Conservation (phyloP, 208 protist genomes). For the Leishmania turanica region DNA sequence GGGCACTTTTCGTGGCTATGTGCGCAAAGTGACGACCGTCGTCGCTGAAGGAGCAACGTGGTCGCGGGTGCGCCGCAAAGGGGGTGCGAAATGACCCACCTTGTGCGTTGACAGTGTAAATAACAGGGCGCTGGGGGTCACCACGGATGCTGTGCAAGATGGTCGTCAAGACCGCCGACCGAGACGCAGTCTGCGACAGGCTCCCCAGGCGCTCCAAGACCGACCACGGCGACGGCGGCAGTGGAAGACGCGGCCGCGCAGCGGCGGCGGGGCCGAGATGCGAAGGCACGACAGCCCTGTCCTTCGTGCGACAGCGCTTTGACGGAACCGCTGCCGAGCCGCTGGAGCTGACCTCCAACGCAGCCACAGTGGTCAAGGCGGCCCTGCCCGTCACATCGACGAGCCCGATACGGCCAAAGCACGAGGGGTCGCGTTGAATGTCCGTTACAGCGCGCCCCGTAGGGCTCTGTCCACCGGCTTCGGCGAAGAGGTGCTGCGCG, state of each 20-base stretch:
- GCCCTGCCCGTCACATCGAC: slow-evolving; percentile 54
- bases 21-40: slow-evolving; percentile 16
- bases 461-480: slow-evolving; percentile 14
- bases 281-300: neutral
- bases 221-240: slow-evolving; percentile 11
- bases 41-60: slow-evolving; percentile 24
- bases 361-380: slow-evolving; percentile 32
- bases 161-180: neutral
- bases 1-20: neutral
- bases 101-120: neutral
- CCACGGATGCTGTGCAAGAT: neutral
- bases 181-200: neutral
- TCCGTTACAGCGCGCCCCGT: slow-evolving; percentile 50
- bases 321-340: neutral
- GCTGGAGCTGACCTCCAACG: slow-evolving; percentile 30
- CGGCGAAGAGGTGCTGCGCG: slow-evolving; percentile 13
- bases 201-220: slow-evolving; percentile 4
- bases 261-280: neutral
- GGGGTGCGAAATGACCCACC: neutral
- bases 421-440: slow-evolving; percentile 32
- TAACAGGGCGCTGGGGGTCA: too few relatives aligned
- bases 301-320: neutral
- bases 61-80: neutral
- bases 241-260: slow-evolving; percentile 11
- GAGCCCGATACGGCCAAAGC: slow-evolving; percentile 47